phyloP scores from a whole-genome alignment of 129 eudicot species.

The Arctium lappa region DNA sequence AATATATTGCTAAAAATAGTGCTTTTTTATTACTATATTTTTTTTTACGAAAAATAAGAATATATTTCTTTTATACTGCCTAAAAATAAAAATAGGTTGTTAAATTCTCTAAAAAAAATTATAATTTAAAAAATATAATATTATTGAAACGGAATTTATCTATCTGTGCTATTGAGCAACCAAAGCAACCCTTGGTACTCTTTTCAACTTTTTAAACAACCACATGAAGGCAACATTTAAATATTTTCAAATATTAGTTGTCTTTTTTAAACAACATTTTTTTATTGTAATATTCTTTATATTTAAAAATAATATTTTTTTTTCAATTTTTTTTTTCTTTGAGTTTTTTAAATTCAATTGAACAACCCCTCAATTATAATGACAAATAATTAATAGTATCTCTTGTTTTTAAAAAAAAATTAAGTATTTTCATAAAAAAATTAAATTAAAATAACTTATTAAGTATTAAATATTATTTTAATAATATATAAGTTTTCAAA shows the following conservation, averaged over 20 bases:
- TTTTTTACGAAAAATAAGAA: too few relatives aligned
- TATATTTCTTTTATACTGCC: background rate
- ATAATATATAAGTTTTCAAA: background rate
- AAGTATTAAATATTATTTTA: too few relatives aligned
- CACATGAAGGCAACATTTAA: conserved; percentile 12
- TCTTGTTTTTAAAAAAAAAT: too few relatives aligned
- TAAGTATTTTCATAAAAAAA: too few relatives aligned
- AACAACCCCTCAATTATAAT: too few relatives aligned
- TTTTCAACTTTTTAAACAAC: conserved; percentile 13
- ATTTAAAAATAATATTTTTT: too few relatives aligned
- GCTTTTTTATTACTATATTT: too few relatives aligned
- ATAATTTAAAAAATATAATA: background rate
- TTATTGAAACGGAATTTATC: conserved; percentile 19
- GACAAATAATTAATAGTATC: too few relatives aligned
- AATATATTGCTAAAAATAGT: too few relatives aligned
- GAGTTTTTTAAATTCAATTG: background rate
- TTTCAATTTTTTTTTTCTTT: too few relatives aligned
- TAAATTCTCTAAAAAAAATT: background rate
- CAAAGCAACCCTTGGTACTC: conserved; percentile 27
- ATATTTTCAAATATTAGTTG: background rate
- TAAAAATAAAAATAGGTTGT: background rate
- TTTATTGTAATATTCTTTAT: background rate
- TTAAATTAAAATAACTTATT: too few relatives aligned
- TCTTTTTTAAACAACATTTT: background rate
- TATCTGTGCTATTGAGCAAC: conserved; percentile 18